Conservation (phyloP, 352 stramenopile species). For the Stramenopiles sp. region DNA sequence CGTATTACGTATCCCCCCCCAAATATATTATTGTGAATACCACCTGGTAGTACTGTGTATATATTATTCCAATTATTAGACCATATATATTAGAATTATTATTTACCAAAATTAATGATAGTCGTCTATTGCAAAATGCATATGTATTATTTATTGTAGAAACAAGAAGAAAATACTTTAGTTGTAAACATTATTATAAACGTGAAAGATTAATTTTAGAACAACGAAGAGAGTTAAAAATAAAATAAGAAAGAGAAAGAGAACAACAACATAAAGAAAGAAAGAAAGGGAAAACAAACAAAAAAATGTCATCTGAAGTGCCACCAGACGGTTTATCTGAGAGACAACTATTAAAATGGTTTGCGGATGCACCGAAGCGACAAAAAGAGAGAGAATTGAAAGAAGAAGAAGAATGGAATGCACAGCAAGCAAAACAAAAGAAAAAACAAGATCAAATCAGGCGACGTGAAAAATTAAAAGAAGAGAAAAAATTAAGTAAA, state of each 20-base stretch:
- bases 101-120: too few species aligned
- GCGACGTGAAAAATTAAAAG: conserved; percentile 8
- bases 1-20: too few species aligned
- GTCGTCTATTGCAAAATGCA: not conserved
- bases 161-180: not conserved
- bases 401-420: conserved; percentile 38
- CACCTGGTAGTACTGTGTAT: too few species aligned
- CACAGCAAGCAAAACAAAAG: conserved; percentile 32
- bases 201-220: too few species aligned
- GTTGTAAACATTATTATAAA: too few species aligned
- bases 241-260: not conserved
- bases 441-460: conserved; percentile 25
- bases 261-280: too few species aligned
- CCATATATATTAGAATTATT: too few species aligned
- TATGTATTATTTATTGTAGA: not conserved
- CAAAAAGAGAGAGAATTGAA: conserved; percentile 28
- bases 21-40: too few species aligned
- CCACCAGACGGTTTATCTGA: not conserved
- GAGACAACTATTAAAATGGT: not conserved
- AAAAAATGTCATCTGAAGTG: not conserved
- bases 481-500: conserved; percentile 19
- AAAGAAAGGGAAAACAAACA: too few species aligned
- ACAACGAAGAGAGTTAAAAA: too few species aligned
- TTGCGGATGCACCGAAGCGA: conserved; percentile 25
- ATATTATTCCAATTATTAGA: too few species aligned